A percentile compares a stretch with the other conserved stretches of the same genome.
Conservation (phyloP, 495 filamentous ascomycete genomes). For the Staphylotrichum longicolle region DNA sequence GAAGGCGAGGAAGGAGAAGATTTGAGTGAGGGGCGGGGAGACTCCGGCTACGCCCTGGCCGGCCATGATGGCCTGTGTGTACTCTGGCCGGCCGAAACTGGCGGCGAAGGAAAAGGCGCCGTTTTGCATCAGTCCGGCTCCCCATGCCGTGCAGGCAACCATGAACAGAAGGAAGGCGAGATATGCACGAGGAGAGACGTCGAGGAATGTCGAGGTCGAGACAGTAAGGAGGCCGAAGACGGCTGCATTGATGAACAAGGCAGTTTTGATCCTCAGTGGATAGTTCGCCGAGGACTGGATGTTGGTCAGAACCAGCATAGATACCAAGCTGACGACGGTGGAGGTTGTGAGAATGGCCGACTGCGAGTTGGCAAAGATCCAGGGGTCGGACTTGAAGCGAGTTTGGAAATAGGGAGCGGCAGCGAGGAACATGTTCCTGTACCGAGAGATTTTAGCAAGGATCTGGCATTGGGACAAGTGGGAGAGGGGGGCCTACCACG, state of each 20-base stretch:
- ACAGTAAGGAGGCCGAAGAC: slow-evolving; percentile 74
- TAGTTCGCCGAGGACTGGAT: slow-evolving; percentile 79
- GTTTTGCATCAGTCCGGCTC: slow-evolving; percentile 86
- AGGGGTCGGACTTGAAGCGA: slow-evolving; percentile 69
- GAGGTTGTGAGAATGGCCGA: slow-evolving; percentile 83
- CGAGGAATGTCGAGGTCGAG: slow-evolving; percentile 67
- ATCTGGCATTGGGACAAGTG: not conserved
- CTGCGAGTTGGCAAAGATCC: slow-evolving; percentile 78
- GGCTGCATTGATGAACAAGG: slow-evolving; percentile 68
- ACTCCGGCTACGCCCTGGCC: slow-evolving; percentile 93
- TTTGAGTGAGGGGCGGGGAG: slow-evolving; percentile 81
- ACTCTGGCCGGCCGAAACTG: slow-evolving; percentile 76
- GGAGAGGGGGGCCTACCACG: slow-evolving; percentile 63
- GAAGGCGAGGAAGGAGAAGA: slow-evolving; percentile 74
- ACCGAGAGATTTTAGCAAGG: not conserved
- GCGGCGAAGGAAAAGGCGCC: slow-evolving; percentile 90
- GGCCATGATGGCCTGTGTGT: slow-evolving; percentile 94
- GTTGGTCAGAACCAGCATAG: slow-evolving; percentile 71
- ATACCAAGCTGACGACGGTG: slow-evolving; percentile 72
- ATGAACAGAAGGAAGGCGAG: slow-evolving; percentile 78
- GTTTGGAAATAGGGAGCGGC: slow-evolving; percentile 88
- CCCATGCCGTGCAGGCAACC: slow-evolving; percentile 74
- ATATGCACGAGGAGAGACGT: slow-evolving; percentile 61
- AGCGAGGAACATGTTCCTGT: slow-evolving; percentile 97
- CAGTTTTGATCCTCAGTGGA: slow-evolving; percentile 71